Base-by-base conservation (phyloP, 2,329 filamentous ascomycete genomes). In the Harringtonia lauricola region DNA sequence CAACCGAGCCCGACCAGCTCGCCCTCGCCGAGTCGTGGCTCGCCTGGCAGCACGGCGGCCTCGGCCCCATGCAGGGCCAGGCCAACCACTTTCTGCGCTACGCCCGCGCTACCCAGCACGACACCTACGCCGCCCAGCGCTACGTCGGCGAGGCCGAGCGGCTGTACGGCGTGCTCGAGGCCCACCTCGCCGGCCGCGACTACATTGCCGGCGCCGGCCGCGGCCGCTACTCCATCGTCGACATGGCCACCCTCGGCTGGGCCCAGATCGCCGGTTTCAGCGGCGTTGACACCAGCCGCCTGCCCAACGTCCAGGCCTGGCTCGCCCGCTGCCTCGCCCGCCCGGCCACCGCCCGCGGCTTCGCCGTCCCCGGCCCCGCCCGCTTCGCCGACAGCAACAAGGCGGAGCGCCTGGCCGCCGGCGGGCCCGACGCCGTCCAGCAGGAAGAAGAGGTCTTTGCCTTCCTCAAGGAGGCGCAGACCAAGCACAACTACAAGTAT, bases 61-160 rank as follows among this genome's bases (percentile, higher is more conserved):
- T 86, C 3, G 82, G 82, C 1, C 83, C 83, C 3, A 74, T 74
- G 68, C 82, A 87, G 59, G 83, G 79, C 21, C 83, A 88, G 58
- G 79, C 81, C 46, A 81, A 83, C 60, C 82, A 89, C 63, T 89
- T 89, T 65, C 59, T 67, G 42, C 71, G 75, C 34, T 79, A 81
- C 53, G 75, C 81, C 4, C 14, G 31, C 14, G 76, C 79, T 35
- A 30, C 37, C 17, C 80, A 86, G 55, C 73, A 72, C 55, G 81
- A 86, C 54, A 69, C 78, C 40, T 89, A 87, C 59, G 79, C 72
- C 39, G 72, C 83, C 15, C 79, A 83, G 55, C 75, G 85, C 34
- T 90, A 89, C 60, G 68, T 81, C 42, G 86, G 83, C 54, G 86
- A 90, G 67, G 77, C 79, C 2, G 72, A 83, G 51, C 76, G 86